Evolutionary conservation across 2,329 filamentous ascomycete genomes (phyloP), one percentile per base, ranked within the genome.

Genomic region (Stagonosporopsis chrysanthemi): DNA sequence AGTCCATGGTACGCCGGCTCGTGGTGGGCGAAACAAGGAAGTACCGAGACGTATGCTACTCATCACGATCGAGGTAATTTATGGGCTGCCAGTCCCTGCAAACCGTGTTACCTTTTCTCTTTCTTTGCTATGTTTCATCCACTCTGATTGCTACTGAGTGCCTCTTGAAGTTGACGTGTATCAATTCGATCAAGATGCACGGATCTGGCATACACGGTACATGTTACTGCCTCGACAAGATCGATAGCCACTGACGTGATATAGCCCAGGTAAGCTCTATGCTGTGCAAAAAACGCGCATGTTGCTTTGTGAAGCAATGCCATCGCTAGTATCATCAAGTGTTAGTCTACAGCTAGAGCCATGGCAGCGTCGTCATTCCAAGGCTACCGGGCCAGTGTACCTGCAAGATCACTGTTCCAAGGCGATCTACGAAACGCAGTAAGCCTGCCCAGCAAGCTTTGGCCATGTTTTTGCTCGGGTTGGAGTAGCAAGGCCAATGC

Each of bases 301-400:
- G n/a, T 52, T 9, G 8, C 17, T n/a, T 9, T 41, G 15, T 23
- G 8, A 9, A 41, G 24, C 14, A 15, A n/a, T 17, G n/a, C 22
- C 12, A 38, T 23, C 5, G 36, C 26, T 24, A 31, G 38, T 36
- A 33, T 40, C 41, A 31, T 19, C 12, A 35, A 23, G 17, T 39
- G 24, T 40, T 52, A 45, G 52, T 42, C 39, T 42, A 17, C 11
- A 48, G 33, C 50, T 51, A 42, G 23, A 17, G 56, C 43, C 61
- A 66, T 63, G 61, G 52, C 55, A 59, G 35, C 38, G 45, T 56
- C 61, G 61, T 58, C 61, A 66, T 63, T 29, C 50, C 58, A 61
- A 48, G 53, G 31, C 41, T 46, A 52, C 56, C 56, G 23, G 64
- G 61, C 53, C 50, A 44, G 14, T 22, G 22, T 26, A 46, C 38